Percentiles rank a stretch among this genome's conserved stretches.
These are phyloP conservation scores for Casuarina glauca DNA, from an alignment of 306 rosid genomes.

Conservation along the genomic window DNA sequence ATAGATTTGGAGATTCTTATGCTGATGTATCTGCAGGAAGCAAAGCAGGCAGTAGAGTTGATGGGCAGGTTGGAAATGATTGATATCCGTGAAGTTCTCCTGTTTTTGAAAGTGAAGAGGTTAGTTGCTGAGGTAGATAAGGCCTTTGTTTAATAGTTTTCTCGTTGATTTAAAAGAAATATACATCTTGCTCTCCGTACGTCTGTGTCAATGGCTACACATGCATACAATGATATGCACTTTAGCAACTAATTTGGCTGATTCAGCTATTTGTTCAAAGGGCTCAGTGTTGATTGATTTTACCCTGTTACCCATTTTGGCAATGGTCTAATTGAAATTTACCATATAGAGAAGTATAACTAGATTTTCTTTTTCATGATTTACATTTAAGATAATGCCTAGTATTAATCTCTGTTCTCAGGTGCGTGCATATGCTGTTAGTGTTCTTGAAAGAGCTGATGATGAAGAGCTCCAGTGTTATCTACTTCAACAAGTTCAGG, in stretches of 20 bases:
- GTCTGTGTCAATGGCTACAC: conserved; percentile 1
- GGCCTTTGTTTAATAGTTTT: conserved; percentile 3
- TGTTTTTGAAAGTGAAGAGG: conserved; percentile 99
- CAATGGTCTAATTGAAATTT: background rate
- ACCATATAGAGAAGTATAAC: background rate
- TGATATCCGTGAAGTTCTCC: conserved; percentile 91
- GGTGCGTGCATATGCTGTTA: conserved; percentile 99
- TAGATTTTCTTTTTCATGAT: background rate
- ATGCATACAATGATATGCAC: background rate
- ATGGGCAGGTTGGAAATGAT: conserved; percentile 96
- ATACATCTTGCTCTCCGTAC: background rate
- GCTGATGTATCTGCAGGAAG: conserved; percentile 71
- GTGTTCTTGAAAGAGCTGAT: conserved; percentile 98
- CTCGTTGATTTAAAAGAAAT: background rate
- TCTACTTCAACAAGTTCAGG: conserved; percentile 97
- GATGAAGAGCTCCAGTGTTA: conserved; percentile 97
- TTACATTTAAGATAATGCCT: conserved; percentile 5
- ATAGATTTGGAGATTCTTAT: conserved; percentile 19
- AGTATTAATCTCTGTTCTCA: conserved; percentile 32
- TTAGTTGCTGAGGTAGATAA: conserved; percentile 20
- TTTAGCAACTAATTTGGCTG: background rate
- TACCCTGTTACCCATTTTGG: background rate
- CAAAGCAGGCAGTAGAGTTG: conserved; percentile 89
- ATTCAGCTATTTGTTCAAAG: background rate
- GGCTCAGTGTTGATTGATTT: background rate